Evolutionary conservation across 139 green algal species (phyloP).

Genomic region (Chlamydomonas eustigma): DNA sequence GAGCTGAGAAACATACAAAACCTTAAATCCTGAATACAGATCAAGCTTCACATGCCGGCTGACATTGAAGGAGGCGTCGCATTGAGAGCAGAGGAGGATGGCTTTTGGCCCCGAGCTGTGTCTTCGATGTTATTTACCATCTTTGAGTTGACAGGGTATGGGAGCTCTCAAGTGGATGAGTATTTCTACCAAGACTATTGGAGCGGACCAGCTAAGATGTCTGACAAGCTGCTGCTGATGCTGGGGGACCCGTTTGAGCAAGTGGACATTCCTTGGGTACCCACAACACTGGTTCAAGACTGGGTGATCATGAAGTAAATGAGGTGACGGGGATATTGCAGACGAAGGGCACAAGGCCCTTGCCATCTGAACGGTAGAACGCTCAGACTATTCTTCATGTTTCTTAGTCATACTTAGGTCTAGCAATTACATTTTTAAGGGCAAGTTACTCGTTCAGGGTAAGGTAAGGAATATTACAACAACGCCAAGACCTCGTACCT

Average conservation of each 20-base stretch:
- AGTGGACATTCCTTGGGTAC: conserved; percentile 49
- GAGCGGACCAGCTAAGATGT: conserved; percentile 24
- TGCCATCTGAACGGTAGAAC: too few relatives aligned
- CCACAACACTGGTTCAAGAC: conserved; percentile 46
- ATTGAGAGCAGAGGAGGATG: conserved; percentile 50
- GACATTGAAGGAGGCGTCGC: conserved; percentile 51
- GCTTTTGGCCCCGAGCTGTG: conserved; percentile 36
- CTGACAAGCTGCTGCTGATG: conserved; percentile 46
- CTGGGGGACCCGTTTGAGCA: conserved; percentile 54
- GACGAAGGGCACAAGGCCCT: too few relatives aligned
- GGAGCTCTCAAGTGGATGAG: conserved; percentile 22
- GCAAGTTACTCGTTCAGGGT: too few relatives aligned
- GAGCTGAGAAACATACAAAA: too few relatives aligned
- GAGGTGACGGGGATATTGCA: too few relatives aligned
- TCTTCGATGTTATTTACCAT: conserved; percentile 22
- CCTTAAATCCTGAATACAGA: conserved; percentile 33
- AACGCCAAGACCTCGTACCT: too few relatives aligned
- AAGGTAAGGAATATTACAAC: too few relatives aligned
- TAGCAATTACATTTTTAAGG: too few relatives aligned
- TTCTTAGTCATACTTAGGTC: too few relatives aligned
- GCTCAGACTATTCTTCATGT: too few relatives aligned
- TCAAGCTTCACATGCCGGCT: conserved; percentile 44
- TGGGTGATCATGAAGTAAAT: conserved; percentile 14
- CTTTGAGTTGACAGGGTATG: too few relatives aligned
- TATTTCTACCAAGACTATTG: conserved; percentile 55